Conservation (phyloP, 495 filamentous ascomycete genomes). For the Penicillium subrubescens region DNA sequence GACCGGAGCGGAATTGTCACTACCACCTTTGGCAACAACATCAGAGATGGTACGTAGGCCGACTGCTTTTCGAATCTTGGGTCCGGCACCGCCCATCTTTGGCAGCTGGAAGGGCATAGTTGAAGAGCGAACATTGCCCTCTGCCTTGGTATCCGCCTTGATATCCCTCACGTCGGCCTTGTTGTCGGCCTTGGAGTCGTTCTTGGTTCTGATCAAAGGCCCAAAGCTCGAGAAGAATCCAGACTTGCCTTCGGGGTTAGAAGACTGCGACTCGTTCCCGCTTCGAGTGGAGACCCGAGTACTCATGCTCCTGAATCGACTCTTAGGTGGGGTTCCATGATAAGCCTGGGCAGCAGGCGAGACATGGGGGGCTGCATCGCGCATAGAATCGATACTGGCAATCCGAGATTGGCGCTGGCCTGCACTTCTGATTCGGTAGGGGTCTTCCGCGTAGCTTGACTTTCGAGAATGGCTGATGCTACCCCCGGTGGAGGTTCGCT, state of each 20-base stretch:
- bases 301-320: constrained; percentile 50
- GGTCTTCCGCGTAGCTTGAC: constrained; percentile 74
- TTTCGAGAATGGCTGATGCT: constrained; percentile 60
- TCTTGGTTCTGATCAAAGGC: constrained; percentile 40
- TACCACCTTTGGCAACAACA: constrained; percentile 44
- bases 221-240: constrained; percentile 55
- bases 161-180: not conserved
- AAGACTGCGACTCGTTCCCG: constrained; percentile 45
- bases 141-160: not conserved
- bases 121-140: constrained; percentile 52
- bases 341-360: constrained; percentile 59
- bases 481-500: constrained; percentile 61
- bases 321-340: constrained; percentile 51
- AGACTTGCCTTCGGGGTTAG: constrained; percentile 46
- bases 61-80: constrained; percentile 54
- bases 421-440: constrained; percentile 48
- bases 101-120: constrained; percentile 44
- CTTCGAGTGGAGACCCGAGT: constrained; percentile 38
- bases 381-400: constrained; percentile 66
- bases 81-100: constrained; percentile 42
- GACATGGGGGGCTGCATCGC: constrained; percentile 41
- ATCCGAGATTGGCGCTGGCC: constrained; percentile 75
- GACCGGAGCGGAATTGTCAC: constrained; percentile 44
- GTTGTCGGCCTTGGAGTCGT: constrained; percentile 41
- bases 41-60: constrained; percentile 84